Evolutionary conservation across 2,329 filamentous ascomycete genomes (phyloP).

Genomic region (Alternaria consortialis): DNA sequence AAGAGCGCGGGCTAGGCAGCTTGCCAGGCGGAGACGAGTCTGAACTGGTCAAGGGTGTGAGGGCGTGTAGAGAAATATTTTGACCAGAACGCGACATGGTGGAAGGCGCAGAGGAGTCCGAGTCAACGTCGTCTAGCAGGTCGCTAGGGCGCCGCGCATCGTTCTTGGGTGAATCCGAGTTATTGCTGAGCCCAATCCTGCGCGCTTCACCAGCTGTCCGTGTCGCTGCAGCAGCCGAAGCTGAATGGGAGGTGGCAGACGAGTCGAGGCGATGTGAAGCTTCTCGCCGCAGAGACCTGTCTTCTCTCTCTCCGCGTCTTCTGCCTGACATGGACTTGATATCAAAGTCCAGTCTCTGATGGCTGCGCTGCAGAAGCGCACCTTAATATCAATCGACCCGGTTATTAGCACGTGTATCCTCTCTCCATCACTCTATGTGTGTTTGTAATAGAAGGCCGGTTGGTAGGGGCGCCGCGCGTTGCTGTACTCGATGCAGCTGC

Average conservation of each 20-base stretch:
- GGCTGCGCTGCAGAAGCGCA: constrained; percentile 79
- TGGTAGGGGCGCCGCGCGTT: constrained; percentile 19
- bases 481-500: constrained; percentile 32
- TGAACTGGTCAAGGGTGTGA: constrained; percentile 72
- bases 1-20: constrained; percentile 61
- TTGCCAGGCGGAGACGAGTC: constrained; percentile 71
- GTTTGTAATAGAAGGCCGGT: constrained; percentile 10
- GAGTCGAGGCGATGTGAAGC: constrained; percentile 38
- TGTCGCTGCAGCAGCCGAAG: constrained; percentile 26
- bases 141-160: constrained; percentile 61
- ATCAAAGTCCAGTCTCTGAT: constrained; percentile 75
- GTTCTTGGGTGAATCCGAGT: constrained; percentile 34
- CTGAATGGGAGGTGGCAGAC: constrained; percentile 29
- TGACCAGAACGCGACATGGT: constrained; percentile 66
- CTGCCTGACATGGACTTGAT: constrained; percentile 71
- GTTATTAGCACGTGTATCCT: constrained; percentile 32
- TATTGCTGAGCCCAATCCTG: constrained; percentile 26
- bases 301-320: constrained; percentile 50
- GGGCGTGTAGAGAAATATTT: constrained; percentile 61
- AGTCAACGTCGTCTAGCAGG: constrained; percentile 74
- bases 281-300: constrained; percentile 33
- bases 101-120: constrained; percentile 69
- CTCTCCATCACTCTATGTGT: constrained; percentile 40
- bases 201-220: constrained; percentile 20
- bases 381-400: constrained; percentile 69